Evolutionary conservation across 1,284 basidiomycete species (phyloP).

Genomic region (Ganoderma resinaceum): DNA sequence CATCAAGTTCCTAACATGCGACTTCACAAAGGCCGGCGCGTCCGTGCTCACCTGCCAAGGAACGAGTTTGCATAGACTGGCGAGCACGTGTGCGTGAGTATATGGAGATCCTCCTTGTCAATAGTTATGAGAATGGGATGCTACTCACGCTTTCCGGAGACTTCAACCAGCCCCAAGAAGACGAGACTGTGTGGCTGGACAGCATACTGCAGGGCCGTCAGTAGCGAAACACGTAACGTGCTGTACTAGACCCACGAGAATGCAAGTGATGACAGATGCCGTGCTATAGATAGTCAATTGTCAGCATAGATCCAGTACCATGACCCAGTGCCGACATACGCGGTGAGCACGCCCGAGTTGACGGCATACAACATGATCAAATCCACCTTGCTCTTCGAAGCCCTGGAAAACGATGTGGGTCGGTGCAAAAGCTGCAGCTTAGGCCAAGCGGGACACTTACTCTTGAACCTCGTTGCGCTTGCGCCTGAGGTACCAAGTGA

Average conservation of each 20-base stretch:
- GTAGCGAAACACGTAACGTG: too few relatives aligned
- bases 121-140: too few relatives aligned
- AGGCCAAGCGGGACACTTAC: background rate
- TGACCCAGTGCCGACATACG: conserved; percentile 11
- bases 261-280: conserved; percentile 23
- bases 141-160: conserved; percentile 27
- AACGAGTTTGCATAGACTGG: conserved; percentile 28
- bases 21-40: too few relatives aligned
- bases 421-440: background rate
- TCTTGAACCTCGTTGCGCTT: conserved; percentile 20
- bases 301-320: background rate
- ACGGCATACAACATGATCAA: conserved; percentile 27
- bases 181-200: conserved; percentile 19
- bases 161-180: conserved; percentile 27
- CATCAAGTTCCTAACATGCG: background rate
- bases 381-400: conserved; percentile 20
- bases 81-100: background rate
- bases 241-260: conserved; percentile 14
- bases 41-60: conserved; percentile 16
- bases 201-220: conserved; percentile 12
- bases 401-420: conserved; percentile 4
- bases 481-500: conserved; percentile 23
- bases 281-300: background rate
- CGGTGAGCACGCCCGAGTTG: conserved; percentile 29
- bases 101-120: background rate